Conservation (phyloP, 169 alveolate species). For the Miamiensis avidus region DNA sequence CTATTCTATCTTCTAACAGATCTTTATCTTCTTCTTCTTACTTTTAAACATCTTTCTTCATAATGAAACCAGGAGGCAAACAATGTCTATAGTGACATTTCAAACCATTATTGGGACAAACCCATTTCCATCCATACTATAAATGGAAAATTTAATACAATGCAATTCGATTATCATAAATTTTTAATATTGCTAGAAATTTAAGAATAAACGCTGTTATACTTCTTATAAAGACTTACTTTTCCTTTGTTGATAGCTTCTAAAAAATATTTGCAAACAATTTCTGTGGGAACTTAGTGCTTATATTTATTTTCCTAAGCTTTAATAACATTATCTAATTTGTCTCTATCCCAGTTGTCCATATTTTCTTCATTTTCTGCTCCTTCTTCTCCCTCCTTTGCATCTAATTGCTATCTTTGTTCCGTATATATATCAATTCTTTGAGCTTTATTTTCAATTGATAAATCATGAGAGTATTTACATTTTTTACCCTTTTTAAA, state of each 20-base stretch:
- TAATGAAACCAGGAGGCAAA: conserved; percentile 95
- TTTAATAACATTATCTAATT: conserved; percentile 72
- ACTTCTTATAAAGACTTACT: not conserved
- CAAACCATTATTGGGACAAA: conserved; percentile 99
- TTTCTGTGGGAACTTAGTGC: conserved; percentile 12
- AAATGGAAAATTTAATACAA: conserved; percentile 12
- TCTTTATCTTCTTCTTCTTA: conserved; percentile 81
- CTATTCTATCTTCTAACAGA: conserved; percentile 93
- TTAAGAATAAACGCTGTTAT: too few relatives aligned
- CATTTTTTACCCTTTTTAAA: conserved; percentile 79
- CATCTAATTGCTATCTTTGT: conserved; percentile 86
- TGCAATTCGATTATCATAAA: not conserved
- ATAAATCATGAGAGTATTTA: conserved; percentile 73
- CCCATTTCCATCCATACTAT: conserved; percentile 99
- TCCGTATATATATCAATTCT: conserved; percentile 95
- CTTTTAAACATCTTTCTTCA: conserved; percentile 65
- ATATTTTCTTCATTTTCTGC: conserved; percentile 53
- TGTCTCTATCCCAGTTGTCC: conserved; percentile 67
- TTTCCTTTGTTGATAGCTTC: conserved; percentile 94
- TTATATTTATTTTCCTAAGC: conserved; percentile 52
- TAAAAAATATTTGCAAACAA: conserved; percentile 80
- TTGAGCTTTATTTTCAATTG: conserved; percentile 75
- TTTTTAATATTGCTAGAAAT: not conserved
- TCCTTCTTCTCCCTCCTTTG: conserved; percentile 57
- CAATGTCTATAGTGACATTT: conserved; percentile 97